phyloP scores from a whole-genome alignment of 1,139 yeast genomes.

The Geotrichum histeridarum region DNA sequence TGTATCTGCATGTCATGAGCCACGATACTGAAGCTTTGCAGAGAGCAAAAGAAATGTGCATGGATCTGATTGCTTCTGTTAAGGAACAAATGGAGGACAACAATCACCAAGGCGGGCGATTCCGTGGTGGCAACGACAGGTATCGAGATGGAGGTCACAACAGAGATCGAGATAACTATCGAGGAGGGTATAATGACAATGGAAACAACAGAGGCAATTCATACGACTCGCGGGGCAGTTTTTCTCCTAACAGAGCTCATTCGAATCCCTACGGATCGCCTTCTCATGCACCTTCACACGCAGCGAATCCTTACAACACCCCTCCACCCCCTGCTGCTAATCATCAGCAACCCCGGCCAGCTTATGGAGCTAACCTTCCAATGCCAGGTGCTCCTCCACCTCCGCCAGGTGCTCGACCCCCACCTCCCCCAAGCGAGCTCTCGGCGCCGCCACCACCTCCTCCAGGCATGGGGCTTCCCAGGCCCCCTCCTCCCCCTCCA shows the following conservation, averaged over 20 bases:
- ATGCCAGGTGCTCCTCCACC: constrained; percentile 7
- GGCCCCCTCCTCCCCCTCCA: constrained; percentile 21
- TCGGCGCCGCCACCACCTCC: constrained; percentile 10
- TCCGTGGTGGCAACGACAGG: background rate
- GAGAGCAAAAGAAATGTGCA: constrained; percentile 34
- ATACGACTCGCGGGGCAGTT: background rate
- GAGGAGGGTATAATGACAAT: constrained; percentile 1
- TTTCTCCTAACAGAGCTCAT: background rate
- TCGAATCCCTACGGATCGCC: background rate
- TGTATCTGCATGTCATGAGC: constrained; percentile 35
- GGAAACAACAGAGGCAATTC: constrained; percentile 7
- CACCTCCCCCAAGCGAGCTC: constrained; percentile 12
- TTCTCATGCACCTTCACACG: background rate
- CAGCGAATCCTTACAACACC: background rate
- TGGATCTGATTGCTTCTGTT: constrained; percentile 35
- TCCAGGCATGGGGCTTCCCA: constrained; percentile 7
- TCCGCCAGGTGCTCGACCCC: constrained; percentile 16
- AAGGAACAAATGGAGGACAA: constrained; percentile 28
- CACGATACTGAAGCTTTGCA: constrained; percentile 28
- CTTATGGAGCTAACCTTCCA: constrained; percentile 9
- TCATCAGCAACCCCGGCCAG: constrained; percentile 11
- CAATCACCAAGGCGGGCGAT: constrained; percentile 5
- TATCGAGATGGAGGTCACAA: background rate
- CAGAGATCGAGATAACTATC: constrained; percentile 2
- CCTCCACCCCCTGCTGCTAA: constrained; percentile 8